These are phyloP conservation scores for Hypoxylon rickii DNA, from an alignment of 495 filamentous ascomycete species.

Conservation along the genomic window DNA sequence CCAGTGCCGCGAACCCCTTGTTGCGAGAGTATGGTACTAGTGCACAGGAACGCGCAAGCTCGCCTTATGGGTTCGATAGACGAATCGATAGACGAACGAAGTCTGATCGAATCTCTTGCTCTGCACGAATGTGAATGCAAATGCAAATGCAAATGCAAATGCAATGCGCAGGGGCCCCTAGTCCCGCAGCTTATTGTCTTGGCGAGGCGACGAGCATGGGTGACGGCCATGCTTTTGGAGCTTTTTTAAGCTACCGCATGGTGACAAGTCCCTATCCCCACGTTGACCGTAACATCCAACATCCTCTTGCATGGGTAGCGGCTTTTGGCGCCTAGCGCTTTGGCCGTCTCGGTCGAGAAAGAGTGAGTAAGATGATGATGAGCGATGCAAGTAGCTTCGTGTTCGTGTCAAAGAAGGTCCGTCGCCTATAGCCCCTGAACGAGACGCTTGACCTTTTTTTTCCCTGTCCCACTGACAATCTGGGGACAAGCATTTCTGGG, in stretches of 20 bases:
- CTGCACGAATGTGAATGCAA: too few species aligned
- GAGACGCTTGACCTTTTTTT: too few species aligned
- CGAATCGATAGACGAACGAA: conserved; percentile 26
- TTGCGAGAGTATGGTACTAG: not conserved
- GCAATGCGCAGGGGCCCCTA: conserved; percentile 19
- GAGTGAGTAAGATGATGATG: conserved; percentile 5
- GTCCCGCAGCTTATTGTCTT: conserved; percentile 23
- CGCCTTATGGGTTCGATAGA: conserved; percentile 31
- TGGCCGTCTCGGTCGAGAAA: conserved; percentile 4
- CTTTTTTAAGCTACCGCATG: conserved; percentile 18
- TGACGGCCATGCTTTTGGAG: conserved; percentile 12
- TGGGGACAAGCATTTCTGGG: conserved; percentile 5
- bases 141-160: too few species aligned
- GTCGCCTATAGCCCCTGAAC: too few species aligned
- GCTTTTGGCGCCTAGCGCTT: conserved; percentile 12
- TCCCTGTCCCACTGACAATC: too few species aligned
- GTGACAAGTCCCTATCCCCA: conserved; percentile 23
- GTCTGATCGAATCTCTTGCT: conserved; percentile 33
- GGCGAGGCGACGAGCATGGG: conserved; percentile 20
- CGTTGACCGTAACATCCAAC: conserved; percentile 9
- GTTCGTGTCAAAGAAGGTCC: too few species aligned
- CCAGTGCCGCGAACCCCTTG: conserved; percentile 21
- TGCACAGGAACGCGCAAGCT: conserved; percentile 8
- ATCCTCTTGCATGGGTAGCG: conserved; percentile 1
- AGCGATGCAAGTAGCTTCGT: conserved; percentile 1